phyloP scores from a whole-genome alignment of 345 rosid genomes.

The Hypericum androsaemum region DNA sequence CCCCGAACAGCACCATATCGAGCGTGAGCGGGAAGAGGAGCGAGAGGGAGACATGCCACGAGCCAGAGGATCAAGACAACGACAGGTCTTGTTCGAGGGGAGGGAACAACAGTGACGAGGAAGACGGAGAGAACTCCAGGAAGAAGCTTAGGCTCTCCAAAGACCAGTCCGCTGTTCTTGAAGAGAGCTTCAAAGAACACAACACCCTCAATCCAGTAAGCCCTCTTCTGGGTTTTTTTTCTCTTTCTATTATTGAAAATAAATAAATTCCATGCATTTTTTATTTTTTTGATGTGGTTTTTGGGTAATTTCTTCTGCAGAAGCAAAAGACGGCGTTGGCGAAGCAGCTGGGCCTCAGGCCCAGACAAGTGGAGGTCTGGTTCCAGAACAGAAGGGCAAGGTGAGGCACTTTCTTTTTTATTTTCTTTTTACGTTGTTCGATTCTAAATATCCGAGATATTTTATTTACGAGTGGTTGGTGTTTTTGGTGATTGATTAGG shows the following conservation, averaged over 20 bases:
- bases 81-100: slow-evolving; percentile 70
- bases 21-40: slow-evolving; percentile 84
- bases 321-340: slow-evolving; percentile 87
- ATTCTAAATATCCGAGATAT: too few species aligned
- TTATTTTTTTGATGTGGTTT: neutral
- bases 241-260: neutral
- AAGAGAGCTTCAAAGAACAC: slow-evolving; percentile 89
- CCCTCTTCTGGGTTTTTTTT: neutral
- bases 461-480: too few species aligned
- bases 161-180: slow-evolving; percentile 91
- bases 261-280: too few species aligned
- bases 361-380: slow-evolving; percentile 32
- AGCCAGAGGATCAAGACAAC: slow-evolving; percentile 45
- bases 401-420: slow-evolving; percentile 5
- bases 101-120: slow-evolving; percentile 56
- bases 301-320: slow-evolving; percentile 24
- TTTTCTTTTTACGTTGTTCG: too few species aligned
- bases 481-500: neutral
- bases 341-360: slow-evolving; percentile 22
- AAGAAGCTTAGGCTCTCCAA: slow-evolving; percentile 89
- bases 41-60: slow-evolving; percentile 38
- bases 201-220: slow-evolving; percentile 93
- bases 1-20: slow-evolving; percentile 91
- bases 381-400: slow-evolving; percentile 33
- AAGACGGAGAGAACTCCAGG: slow-evolving; percentile 79